These are phyloP conservation scores for Paecilomyces variotii DNA, from an alignment of 2,329 filamentous ascomycete genomes.

Conservation along the genomic window DNA sequence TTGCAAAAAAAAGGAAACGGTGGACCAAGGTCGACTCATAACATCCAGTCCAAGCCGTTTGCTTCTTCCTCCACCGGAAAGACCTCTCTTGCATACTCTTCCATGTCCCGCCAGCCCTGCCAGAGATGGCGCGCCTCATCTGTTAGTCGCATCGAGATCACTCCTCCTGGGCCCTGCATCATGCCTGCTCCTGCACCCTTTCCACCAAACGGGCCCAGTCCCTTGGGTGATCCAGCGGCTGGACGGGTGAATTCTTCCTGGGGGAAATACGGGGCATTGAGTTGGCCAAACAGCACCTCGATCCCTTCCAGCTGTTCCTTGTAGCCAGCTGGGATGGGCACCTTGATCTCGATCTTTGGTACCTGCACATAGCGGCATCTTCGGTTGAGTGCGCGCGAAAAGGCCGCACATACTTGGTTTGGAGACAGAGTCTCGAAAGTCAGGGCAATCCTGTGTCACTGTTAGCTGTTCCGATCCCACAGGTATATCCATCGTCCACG, in stretches of 20 bases:
- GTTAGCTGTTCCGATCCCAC: slow-evolving; percentile 1
- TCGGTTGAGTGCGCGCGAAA: slow-evolving; percentile 68
- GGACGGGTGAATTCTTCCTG: slow-evolving; percentile 46
- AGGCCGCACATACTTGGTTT: slow-evolving; percentile 69
- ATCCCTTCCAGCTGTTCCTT: slow-evolving; percentile 70
- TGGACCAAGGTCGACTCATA: slow-evolving; percentile 13
- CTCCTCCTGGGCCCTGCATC: slow-evolving; percentile 46
- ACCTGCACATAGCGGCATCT: slow-evolving; percentile 70
- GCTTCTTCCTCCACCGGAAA: slow-evolving; percentile 92
- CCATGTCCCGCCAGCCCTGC: slow-evolving; percentile 83
- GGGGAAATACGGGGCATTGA: slow-evolving; percentile 56
- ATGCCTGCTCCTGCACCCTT: slow-evolving; percentile 39
- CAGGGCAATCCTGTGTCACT: slow-evolving; percentile 62
- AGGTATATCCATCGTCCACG: not conserved
- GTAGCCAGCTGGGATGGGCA: slow-evolving; percentile 81
- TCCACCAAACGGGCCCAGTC: slow-evolving; percentile 27
- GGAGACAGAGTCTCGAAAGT: slow-evolving; percentile 87
- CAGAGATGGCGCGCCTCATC: slow-evolving; percentile 72
- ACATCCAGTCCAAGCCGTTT: slow-evolving; percentile 92
- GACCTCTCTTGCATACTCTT: slow-evolving; percentile 90
- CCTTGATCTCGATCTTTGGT: slow-evolving; percentile 68
- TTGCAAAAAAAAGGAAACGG: not conserved
- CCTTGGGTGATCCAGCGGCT: slow-evolving; percentile 29
- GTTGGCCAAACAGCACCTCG: slow-evolving; percentile 51
- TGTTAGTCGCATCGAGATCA: slow-evolving; percentile 59